A percentile compares a stretch with the other conserved stretches of the same genome.
Conservation (phyloP, 208 protist genomes). For the Eutreptiella sp. region DNA sequence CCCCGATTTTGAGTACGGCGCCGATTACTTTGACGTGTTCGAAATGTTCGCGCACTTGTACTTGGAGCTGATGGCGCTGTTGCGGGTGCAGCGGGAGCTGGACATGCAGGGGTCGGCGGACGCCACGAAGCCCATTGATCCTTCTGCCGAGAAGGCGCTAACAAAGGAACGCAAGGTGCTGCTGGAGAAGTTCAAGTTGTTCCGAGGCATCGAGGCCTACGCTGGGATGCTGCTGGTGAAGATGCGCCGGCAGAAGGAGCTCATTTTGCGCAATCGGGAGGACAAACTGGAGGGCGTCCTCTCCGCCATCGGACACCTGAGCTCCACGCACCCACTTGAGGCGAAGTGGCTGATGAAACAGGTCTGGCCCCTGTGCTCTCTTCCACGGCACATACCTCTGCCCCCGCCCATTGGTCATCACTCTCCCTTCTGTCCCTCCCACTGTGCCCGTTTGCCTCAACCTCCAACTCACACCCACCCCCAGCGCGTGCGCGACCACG, state of each 20-base stretch:
- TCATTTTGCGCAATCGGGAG: slow-evolving; percentile 3
- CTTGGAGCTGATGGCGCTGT: neutral
- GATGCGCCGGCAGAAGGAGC: slow-evolving; percentile 1
- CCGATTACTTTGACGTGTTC: slow-evolving; percentile 12
- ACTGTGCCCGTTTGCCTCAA: no score
- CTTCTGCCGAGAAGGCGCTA: neutral
- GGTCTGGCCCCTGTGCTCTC: no score
- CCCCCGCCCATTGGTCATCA: no score
- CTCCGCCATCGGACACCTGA: slow-evolving; percentile 1
- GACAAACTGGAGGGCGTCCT: slow-evolving; percentile 6
- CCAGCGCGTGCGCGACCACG: no score
- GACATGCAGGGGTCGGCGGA: neutral
- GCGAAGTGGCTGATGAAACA: neutral
- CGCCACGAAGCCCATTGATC: neutral
- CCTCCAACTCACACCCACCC: no score
- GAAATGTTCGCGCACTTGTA: slow-evolving; percentile 8
- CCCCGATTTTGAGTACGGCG: no score
- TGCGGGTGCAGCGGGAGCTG: neutral
- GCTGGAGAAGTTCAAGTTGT: slow-evolving; percentile 11
- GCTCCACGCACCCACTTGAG: slow-evolving; percentile 7
- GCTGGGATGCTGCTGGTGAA: slow-evolving; percentile 3
- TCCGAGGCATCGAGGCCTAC: slow-evolving; percentile 1
- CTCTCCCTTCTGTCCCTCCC: no score
- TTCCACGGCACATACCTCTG: no score
- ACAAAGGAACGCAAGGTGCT: neutral